These are phyloP conservation scores for Beauveria bassiana DNA, from an alignment of 2,329 filamentous ascomycete genomes.

Conservation along the genomic window DNA sequence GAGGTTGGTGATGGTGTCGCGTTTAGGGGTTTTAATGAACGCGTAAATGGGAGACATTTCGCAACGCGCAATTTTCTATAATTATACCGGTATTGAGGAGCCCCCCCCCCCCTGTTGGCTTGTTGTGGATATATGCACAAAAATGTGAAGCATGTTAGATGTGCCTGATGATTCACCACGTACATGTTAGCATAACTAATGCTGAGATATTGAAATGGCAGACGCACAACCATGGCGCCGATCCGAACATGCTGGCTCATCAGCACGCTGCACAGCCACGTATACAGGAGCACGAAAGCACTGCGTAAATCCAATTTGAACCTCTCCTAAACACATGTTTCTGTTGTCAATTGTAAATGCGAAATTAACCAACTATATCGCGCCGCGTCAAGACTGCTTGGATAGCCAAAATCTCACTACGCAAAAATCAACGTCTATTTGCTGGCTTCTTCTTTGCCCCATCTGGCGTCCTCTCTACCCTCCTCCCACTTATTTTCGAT, in stretches of 20 bases:
- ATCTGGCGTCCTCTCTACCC: conserved; percentile 76
- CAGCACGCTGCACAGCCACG: no score
- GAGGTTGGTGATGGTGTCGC: neutral
- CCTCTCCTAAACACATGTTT: no score
- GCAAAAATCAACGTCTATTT: neutral
- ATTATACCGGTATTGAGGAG: no score
- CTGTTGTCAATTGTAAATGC: no score
- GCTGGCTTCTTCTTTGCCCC: conserved; percentile 50
- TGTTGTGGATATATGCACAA: neutral
- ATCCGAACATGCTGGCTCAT: no score
- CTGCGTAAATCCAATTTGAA: no score
- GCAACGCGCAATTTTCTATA: no score
- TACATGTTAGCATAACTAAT: neutral
- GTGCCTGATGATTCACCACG: neutral
- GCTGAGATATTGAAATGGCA: no score
- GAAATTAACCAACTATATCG: neutral
- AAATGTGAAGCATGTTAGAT: neutral
- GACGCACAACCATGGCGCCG: no score
- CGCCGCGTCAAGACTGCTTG: neutral
- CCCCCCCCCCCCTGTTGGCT: no score
- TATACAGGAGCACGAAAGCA: no score
- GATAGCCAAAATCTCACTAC: neutral
- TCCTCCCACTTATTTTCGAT: conserved; percentile 75
- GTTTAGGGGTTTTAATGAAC: neutral
- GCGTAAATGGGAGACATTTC: neutral